Base-by-base conservation (phyloP, 257 asterid genomes). In the Solanum rostratum region DNA sequence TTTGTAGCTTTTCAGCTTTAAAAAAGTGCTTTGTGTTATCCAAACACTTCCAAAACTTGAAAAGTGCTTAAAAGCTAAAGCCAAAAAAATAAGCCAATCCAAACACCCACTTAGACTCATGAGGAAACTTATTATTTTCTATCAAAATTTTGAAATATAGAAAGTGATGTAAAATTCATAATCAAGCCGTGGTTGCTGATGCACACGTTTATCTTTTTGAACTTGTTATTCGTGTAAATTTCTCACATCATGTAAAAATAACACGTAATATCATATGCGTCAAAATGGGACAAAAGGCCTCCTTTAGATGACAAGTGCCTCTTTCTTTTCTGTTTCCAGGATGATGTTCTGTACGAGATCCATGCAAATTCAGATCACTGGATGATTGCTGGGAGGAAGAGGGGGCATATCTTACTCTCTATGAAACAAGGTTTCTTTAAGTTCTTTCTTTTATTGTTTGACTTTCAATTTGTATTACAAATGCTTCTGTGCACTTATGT, bases 321-420 rank as follows among this genome's bases (percentile, higher is more conserved):
- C 10, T 79, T 19, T 54, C 69, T 82, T 45, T 70, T 81, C 49
- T 45, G 82, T 79, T 83, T 81, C 79, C 49, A 94, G 97, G 97
- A 92, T 52, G 98, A 94, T 88, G 96, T 97, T 66, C 84, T 97
- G 62, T 97, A 92, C 80, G 99, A 97, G 89, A 94, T 97, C 82
- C 92, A 89, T 83, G 93, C 93, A 69, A 95, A 91, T 87, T 83
- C 95, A 30, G 97, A 93, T 88, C 95, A 92, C 91, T 97, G 99
- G 99, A 97, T 97, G 99, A 89, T 95, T 86, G 99, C 99, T 69
- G 99, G 99, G 85, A 90, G 98, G 84, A 97, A 95, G 90, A 88
- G 97, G 85, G 99, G 99, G 65, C 92, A 94, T 80, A 89, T 87
- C 3, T 83, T 92, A 18, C 98, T 97, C 86, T 91, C 98, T 81